These are phyloP conservation scores for Pholiota microspora DNA, from an alignment of 768 basidiomycete species.

Conservation along the genomic window DNA sequence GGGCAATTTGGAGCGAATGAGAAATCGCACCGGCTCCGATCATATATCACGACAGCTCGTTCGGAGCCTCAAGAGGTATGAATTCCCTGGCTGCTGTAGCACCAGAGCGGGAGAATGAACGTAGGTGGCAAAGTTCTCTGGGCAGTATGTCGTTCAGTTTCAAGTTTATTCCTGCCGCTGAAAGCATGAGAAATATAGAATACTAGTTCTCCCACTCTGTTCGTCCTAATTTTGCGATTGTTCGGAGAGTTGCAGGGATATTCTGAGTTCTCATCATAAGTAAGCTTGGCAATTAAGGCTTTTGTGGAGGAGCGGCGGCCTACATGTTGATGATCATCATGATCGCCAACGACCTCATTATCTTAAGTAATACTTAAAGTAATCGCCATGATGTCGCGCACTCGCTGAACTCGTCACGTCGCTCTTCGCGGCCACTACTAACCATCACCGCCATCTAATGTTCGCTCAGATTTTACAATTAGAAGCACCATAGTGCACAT, in stretches of 20 bases:
- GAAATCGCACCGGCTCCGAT: neutral
- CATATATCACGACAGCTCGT: neutral
- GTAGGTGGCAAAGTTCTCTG: neutral
- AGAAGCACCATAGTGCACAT: too few species aligned
- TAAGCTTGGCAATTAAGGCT: neutral
- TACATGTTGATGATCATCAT: neutral
- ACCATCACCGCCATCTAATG: too few species aligned
- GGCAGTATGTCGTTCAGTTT: neutral
- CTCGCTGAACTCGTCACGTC: too few species aligned
- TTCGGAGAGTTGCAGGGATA: too few species aligned
- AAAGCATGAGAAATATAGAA: neutral
- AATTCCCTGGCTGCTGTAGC: neutral
- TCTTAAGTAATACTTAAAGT: too few species aligned
- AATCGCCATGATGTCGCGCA: neutral
- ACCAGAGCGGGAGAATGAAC: neutral
- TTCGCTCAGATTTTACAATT: too few species aligned
- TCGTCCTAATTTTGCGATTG: too few species aligned
- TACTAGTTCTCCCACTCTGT: neutral
- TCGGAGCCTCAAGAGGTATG: neutral
- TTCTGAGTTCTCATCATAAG: neutral
- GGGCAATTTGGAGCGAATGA: constrained; percentile 1
- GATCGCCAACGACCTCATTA: neutral
- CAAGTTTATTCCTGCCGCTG: neutral
- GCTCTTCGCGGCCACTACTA: too few species aligned
- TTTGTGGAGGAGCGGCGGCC: neutral